Conservation (phyloP, 441 rosid species). For the Pelargonium australe region DNA sequence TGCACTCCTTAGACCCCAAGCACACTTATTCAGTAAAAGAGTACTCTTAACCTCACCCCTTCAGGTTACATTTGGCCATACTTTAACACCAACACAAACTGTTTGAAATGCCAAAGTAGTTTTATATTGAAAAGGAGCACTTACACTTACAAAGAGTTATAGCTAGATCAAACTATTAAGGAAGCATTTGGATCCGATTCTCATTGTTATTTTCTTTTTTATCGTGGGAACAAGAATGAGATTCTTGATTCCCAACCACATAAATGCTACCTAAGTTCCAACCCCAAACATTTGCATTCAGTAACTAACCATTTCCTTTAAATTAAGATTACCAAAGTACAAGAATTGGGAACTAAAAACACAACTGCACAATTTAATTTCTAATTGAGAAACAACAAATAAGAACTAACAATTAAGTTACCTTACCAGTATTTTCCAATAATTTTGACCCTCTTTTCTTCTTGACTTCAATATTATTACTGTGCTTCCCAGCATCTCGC, state of each 20-base stretch:
- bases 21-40: not conserved
- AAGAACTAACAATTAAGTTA: conserved; percentile 5
- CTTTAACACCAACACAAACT: not conserved
- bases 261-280: too few species aligned
- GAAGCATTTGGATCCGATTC: too few species aligned
- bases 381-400: not conserved
- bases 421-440: conserved; percentile 7
- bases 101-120: not conserved
- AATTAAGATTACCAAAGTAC: not conserved
- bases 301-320: too few species aligned
- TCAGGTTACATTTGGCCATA: not conserved
- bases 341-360: not conserved
- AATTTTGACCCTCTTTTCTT: not conserved
- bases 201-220: too few species aligned
- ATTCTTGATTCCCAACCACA: too few species aligned
- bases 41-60: not conserved
- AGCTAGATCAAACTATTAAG: not conserved
- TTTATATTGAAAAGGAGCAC: not conserved
- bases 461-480: not conserved
- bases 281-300: too few species aligned
- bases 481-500: conserved; percentile 4
- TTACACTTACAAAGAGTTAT: not conserved
- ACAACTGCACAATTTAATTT: not conserved
- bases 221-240: too few species aligned
- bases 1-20: not conserved